phyloP scores from a whole-genome alignment of 2,329 filamentous ascomycete species.

The Trichocomaceae sp. region DNA sequence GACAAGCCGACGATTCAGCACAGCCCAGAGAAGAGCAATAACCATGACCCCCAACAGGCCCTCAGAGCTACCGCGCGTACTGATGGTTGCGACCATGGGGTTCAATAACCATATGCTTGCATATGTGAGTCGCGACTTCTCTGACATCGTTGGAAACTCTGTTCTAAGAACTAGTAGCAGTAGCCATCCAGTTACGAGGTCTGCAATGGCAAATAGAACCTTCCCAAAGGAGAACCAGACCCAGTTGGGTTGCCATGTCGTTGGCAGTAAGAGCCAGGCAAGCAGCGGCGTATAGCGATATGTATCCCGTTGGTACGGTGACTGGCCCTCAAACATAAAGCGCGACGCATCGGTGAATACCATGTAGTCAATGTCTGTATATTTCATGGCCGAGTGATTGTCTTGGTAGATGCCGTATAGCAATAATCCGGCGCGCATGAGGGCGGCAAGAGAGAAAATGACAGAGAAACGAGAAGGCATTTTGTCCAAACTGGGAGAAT shows the following conservation, averaged over 20 bases:
- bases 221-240: constrained; percentile 79
- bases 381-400: constrained; percentile 83
- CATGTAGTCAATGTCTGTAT: constrained; percentile 97
- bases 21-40: constrained; percentile 75
- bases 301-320: constrained; percentile 83
- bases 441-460: constrained; percentile 36
- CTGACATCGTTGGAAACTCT: constrained; percentile 38
- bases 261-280: constrained; percentile 84
- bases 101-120: constrained; percentile 90
- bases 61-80: constrained; percentile 88
- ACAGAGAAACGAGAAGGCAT: constrained; percentile 15
- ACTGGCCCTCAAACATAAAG: constrained; percentile 59
- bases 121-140: constrained; percentile 60
- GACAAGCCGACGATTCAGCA: constrained; percentile 54
- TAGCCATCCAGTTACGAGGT: constrained; percentile 77
- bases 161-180: constrained; percentile 52
- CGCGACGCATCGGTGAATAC: constrained; percentile 95
- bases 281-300: constrained; percentile 95
- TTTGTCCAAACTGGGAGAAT: neutral
- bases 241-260: constrained; percentile 50
- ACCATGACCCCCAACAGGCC: constrained; percentile 82
- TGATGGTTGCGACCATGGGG: constrained; percentile 96
- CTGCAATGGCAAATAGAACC: constrained; percentile 72
- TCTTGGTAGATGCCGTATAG: constrained; percentile 92
- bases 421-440: constrained; percentile 67